Base-by-base conservation (phyloP, 2,329 filamentous ascomycete genomes). In the Aureobasidium lini region DNA sequence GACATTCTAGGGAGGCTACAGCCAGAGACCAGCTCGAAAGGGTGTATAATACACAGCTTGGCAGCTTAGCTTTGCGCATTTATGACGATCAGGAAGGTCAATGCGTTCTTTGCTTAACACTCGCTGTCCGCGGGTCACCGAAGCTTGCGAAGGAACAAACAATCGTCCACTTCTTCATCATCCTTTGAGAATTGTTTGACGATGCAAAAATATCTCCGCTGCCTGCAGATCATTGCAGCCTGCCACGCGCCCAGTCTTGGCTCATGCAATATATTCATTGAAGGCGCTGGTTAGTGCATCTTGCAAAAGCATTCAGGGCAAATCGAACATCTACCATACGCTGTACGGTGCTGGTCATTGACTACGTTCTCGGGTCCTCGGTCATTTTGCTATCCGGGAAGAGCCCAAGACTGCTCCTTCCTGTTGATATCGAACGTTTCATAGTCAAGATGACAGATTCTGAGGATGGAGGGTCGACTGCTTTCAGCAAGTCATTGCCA, bases 401-500 rank as follows among this genome's bases (percentile, higher is more conserved):
- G 8, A 42, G 9, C 34, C 9, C 18, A 34, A 16, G 18, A 7
- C 11, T n/a, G 31, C 9, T 52, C 13, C 3, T 29, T 16, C 3
- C 23, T 52, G 15, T 3, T 31, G 36, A 37, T 23, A 23, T 5
- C 13, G 48, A n/a, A n/a, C 8, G 36, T 31, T 16, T 28, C 1
- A 6, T 6, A 6, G 9, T 2, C 34, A 40, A 36, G 8, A 54
- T 54, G 50, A 37, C 32, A 13, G 52, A 56, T 4, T 46, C 52
- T 28, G 52, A 46, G 18, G 40, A 46, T 11, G 52, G 32, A 23
- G 23, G 23, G n/a, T 6, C 40, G 13, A 44, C 40, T 44, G 40
- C 52, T 16, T 56, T 56, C 40, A 56, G 52, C 52, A 56, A 36
- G 40, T 56, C 52, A 29, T 36, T 56, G 40, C 52, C 52, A 28